Conservation (phyloP, 2,329 filamentous ascomycete genomes). For the Parascedosporium putredinis region DNA sequence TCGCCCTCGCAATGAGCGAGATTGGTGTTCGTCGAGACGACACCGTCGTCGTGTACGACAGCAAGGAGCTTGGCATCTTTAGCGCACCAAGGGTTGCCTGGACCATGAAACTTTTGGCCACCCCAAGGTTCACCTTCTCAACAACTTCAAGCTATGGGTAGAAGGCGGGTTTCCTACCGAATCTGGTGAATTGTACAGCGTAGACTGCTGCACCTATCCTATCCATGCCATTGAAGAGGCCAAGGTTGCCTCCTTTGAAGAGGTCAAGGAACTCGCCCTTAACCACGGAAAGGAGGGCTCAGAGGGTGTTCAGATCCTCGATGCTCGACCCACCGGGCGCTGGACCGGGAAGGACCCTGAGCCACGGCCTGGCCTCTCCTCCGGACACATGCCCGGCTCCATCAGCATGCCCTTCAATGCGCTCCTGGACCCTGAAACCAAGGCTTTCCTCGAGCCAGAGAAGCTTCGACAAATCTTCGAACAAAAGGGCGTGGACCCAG, state of each 20-base stretch:
- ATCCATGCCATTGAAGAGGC: constrained; percentile 54
- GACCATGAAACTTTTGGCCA: constrained; percentile 92
- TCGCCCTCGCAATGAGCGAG: constrained; percentile 79
- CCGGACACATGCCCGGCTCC: constrained; percentile 84
- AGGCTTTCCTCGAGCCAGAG: constrained; percentile 62
- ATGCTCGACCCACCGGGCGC: constrained; percentile 70
- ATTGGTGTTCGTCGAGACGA: constrained; percentile 83
- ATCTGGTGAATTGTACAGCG: constrained; percentile 60
- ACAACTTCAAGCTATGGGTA: constrained; percentile 94
- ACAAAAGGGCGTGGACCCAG: constrained; percentile 66
- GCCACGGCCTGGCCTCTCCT: constrained; percentile 73
- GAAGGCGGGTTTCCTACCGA: constrained; percentile 74
- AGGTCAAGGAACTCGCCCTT: constrained; percentile 66
- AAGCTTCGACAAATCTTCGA: constrained; percentile 68
- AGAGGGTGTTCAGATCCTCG: constrained; percentile 77
- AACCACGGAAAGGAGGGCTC: constrained; percentile 74
- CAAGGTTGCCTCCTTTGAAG: constrained; percentile 71
- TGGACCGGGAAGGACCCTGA: constrained; percentile 79
- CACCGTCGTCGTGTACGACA: constrained; percentile 88
- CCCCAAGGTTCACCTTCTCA: constrained; percentile 74
- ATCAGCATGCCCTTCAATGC: constrained; percentile 72
- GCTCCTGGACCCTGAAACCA: constrained; percentile 73
- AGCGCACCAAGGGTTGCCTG: constrained; percentile 87
- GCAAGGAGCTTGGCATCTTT: constrained; percentile 84
- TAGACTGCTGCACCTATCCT: constrained; percentile 54